These are phyloP conservation scores for Nadsonia starkeyi-henricii DNA, from an alignment of 1,139 yeast species.

Conservation along the genomic window DNA sequence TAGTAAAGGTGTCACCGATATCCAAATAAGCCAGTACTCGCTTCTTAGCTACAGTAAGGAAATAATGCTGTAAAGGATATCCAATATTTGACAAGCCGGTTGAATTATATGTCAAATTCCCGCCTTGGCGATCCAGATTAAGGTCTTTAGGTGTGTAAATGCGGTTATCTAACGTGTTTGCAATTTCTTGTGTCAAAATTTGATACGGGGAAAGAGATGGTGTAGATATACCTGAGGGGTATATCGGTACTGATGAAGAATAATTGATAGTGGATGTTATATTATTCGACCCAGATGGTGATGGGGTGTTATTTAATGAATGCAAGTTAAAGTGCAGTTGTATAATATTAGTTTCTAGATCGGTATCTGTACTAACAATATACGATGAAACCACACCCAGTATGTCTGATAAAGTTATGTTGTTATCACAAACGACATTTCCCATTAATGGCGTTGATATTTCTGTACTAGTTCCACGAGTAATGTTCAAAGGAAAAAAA, in stretches of 20 bases:
- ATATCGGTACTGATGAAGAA: neutral
- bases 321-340: slow-evolving; percentile 37
- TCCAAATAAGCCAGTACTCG: slow-evolving; percentile 26
- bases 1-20: slow-evolving; percentile 8
- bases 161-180: slow-evolving; percentile 9
- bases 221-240: too few species aligned
- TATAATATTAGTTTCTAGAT: slow-evolving; percentile 41
- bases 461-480: slow-evolving; percentile 1
- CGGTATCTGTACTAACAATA: slow-evolving; percentile 38
- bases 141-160: slow-evolving; percentile 26
- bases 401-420: slow-evolving; percentile 31
- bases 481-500: slow-evolving; percentile 7
- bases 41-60: slow-evolving; percentile 31
- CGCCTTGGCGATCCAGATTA: slow-evolving; percentile 14
- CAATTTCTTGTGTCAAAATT: neutral
- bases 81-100: slow-evolving; percentile 14
- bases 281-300: neutral
- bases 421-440: slow-evolving; percentile 7
- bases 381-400: slow-evolving; percentile 27
- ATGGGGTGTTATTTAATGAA: slow-evolving; percentile 10
- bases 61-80: slow-evolving; percentile 32
- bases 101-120: slow-evolving; percentile 12
- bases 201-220: neutral
- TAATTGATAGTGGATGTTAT: neutral
- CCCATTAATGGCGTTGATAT: slow-evolving; percentile 4